Base-by-base conservation (phyloP, 129 eudicot species). In the Chrysanthemum makinoi region DNA sequence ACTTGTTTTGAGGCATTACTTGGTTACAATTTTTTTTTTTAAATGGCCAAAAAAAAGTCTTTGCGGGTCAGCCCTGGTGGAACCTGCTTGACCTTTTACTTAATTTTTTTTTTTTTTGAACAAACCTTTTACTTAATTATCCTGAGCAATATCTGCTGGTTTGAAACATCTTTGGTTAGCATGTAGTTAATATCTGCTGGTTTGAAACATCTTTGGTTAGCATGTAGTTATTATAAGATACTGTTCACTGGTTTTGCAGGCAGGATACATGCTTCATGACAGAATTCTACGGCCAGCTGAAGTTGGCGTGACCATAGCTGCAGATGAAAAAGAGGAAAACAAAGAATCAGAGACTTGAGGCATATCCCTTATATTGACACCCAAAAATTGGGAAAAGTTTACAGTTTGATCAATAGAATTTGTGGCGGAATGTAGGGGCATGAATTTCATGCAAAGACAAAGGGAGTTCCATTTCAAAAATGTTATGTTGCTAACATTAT, bases 251-350 rank as follows among this genome's bases (percentile, higher is more conserved):
- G 66, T 75, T 77, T 73, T 72, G 66, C 80, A 90, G 96, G 73
- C 91, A 8, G 96, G 96, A 48, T 90, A 90, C 84, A 67, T 69
- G 68, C 79, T 87, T 61, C 87, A 87, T 51, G 91, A 85, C 71
- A 78, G 91, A 65, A 66, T 87, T 53, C 68, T 90, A 53, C 77
- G 96, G 35, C 95, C 95, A 10, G 96, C 96, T 48, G 96, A 90
- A 83, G 96, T 90, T 69, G 96, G 95, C 30, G 77, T 73, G 54
- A 62, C 77, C 3, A 62, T 62, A 73, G 18, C 63, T n/a, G 87
- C 83, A 43, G 77, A 70, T 3, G 62, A 69, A 53, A 69, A 62
- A 10, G 59, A 47, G 46, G 59, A 24, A 59, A 50, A 28, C 18
- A 39, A 50, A 19, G 77, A 50, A 30, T 50, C 53, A 6, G 2